Evolutionary conservation across 2,329 filamentous ascomycete species (phyloP).

Genomic region (Neodidymelliopsis sp.): DNA sequence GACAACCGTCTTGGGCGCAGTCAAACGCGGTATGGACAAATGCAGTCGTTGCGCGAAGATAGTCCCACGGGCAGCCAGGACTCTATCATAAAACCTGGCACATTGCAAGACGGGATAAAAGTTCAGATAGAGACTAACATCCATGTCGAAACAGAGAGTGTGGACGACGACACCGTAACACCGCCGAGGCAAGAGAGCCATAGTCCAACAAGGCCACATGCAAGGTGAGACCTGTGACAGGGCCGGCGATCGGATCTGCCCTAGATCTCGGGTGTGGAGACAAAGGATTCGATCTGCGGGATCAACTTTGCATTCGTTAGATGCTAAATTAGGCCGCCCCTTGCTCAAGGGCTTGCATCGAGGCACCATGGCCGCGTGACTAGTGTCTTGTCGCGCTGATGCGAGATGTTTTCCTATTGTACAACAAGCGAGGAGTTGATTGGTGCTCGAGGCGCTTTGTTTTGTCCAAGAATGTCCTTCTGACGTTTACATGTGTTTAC

Average conservation of each 20-base stretch:
- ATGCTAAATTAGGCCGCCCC: neutral
- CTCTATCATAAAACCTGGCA: constrained; percentile 41
- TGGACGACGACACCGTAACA: constrained; percentile 6
- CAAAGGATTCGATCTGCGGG: neutral
- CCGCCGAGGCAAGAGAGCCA: neutral
- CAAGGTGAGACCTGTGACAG: neutral
- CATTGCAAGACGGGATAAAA: constrained; percentile 37
- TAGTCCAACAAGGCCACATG: neutral
- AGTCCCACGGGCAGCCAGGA: constrained; percentile 45
- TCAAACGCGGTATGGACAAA: constrained; percentile 18
- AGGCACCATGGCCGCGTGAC: too few relatives aligned
- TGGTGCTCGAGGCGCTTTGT: constrained; percentile 2
- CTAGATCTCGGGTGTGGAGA: neutral
- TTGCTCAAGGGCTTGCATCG: neutral
- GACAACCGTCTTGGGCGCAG: constrained; percentile 36
- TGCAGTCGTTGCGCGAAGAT: constrained; percentile 28
- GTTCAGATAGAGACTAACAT: constrained; percentile 41
- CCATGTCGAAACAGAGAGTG: constrained; percentile 6
- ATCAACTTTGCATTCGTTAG: neutral
- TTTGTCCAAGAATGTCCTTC: neutral
- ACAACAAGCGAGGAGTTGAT: constrained; percentile 10
- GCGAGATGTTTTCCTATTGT: constrained; percentile 2
- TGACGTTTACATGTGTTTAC: constrained; percentile 7
- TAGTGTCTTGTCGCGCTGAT: too few relatives aligned
- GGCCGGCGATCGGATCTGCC: neutral